Base-by-base conservation (phyloP, 441 rosid genomes). In the Populus tomentosa region DNA sequence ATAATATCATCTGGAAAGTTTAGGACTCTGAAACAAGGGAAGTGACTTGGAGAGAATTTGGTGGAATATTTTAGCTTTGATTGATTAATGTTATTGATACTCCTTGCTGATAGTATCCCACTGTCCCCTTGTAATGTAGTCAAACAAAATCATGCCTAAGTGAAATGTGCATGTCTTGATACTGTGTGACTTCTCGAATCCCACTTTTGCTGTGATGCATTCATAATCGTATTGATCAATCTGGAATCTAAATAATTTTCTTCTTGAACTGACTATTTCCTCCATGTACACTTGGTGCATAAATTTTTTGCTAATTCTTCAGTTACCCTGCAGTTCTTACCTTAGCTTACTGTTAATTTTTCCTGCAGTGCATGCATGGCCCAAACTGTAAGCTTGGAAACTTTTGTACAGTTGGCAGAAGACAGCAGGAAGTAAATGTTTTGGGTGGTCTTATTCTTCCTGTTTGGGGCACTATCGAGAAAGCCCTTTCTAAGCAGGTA, bases 391-490 rank as follows among this genome's bases (percentile, higher is more conserved):
- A 92, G 86, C 86, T 96, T 7, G 95, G 93, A 24, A 91, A 82
- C 81, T 96, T 82, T 82, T 96, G 99, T 86, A 94, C 99, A 0
- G 98, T 96, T 78, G 99, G 99, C 33, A 81, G 96, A 85, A 87
- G 99, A 85, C 80, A 88, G 77, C 99, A 96, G 75, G 98, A 94
- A 91, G 98, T 96, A 50, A 91, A 91, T 74, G 93, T 96, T 82
- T 88, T 96, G 82, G 99, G 99, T 73, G 99, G 99, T 71, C 92
- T 96, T 71, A 94, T 96, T 90, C 94, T 96, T 86, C 98, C 99
- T 50, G 89, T 96, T 62, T 96, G 99, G 99, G 99, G 99, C 76
- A 90, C 99, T 21, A 90, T 96, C 40, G 99, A 92, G 88, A 94
- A 90, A 86, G 98, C 98, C 82, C 94, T 96, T 72, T 89, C 97